Evolutionary conservation across 2,329 filamentous ascomycete species (phyloP), one percentile per base, ranked within the genome.

Genomic region (Calonectria hongkongensis): DNA sequence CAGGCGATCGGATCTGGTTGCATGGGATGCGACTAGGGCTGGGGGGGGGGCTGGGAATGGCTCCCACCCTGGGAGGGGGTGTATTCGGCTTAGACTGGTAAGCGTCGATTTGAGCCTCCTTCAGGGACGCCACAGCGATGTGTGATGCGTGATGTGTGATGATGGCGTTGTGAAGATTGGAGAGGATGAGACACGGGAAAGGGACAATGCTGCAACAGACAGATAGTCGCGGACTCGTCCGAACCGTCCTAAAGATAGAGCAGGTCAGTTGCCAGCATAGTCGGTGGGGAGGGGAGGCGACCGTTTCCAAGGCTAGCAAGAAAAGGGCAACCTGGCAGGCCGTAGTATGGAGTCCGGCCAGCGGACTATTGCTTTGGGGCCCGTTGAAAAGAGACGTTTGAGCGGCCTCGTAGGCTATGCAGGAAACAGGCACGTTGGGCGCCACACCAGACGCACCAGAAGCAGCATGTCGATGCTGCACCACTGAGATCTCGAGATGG

Each of bases 1-100:
- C 60, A 68, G 72, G 73, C 78, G 78, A 79, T 79, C 78, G 71
- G 78, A 77, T 79, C 74, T 74, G 64, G 48, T 66, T 78, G 39
- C 78, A 79, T 73, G 76, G 78, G 67, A 39, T 69, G 67, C 66
- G 64, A 56, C 48, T 39, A 39, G 51, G 65, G 43, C 58, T 64
- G 25, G 66, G 47, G 62, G 54, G 67, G 60, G 45, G 70, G 58
- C 71, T 71, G 69, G 56, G 56, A 48, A 71, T 56, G 41, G 16
- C 51, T 68, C 54, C 41, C 43, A 66, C 51, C 54, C 54, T 33
- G 47, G 25, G 25, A 48, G 43, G 21, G 21, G 36, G 58, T 48
- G 64, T 64, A 51, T 60, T 28, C 56, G 58, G 39, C 72, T 66
- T 43, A 72, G 71, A 75, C 51, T 48, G 71, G 70, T 70, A 79